Percentiles rank a stretch among this genome's conserved stretches.
Conservation (phyloP, 805 yeast genomes). For the Cyberlindnera veronae region DNA sequence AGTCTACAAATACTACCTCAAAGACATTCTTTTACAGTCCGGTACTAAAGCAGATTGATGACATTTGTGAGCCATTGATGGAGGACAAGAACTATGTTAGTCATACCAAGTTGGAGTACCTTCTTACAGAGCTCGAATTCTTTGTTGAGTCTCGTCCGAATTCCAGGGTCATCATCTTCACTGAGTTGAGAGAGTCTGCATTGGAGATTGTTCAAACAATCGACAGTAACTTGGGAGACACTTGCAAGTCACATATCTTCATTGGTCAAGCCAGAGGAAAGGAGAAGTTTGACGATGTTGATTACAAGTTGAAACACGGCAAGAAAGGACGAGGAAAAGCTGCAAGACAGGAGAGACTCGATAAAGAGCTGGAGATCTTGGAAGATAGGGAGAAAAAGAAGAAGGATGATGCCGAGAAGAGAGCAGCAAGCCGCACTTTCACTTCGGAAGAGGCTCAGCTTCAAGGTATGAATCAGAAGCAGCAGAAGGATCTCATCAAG, state of each 20-base stretch:
- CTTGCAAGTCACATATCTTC: constrained; percentile 72
- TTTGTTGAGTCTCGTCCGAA: constrained; percentile 49
- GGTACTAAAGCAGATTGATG: constrained; percentile 42
- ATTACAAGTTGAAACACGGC: constrained; percentile 40
- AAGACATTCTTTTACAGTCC: constrained; percentile 58
- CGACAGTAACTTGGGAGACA: constrained; percentile 38
- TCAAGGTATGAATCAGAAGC: constrained; percentile 87
- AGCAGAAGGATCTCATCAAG: constrained; percentile 74
- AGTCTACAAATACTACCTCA: constrained; percentile 60
- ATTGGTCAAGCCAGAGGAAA: constrained; percentile 87
- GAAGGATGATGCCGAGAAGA: constrained; percentile 31
- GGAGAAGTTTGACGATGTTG: constrained; percentile 61
- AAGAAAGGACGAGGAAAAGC: constrained; percentile 42
- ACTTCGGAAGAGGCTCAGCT: constrained; percentile 75
- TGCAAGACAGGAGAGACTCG: constrained; percentile 31
- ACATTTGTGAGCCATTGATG: constrained; percentile 42
- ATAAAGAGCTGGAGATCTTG: constrained; percentile 28
- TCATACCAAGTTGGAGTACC: constrained; percentile 69
- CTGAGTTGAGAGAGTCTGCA: constrained; percentile 88
- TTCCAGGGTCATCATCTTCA: constrained; percentile 81
- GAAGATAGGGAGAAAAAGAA: constrained; percentile 32
- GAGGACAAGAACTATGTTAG: constrained; percentile 40
- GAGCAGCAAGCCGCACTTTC: constrained; percentile 42
- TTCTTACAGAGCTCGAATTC: constrained; percentile 51
- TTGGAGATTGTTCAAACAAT: constrained; percentile 71